Conservation (phyloP, 2,329 filamentous ascomycete genomes). For the Neonectria coccinea region DNA sequence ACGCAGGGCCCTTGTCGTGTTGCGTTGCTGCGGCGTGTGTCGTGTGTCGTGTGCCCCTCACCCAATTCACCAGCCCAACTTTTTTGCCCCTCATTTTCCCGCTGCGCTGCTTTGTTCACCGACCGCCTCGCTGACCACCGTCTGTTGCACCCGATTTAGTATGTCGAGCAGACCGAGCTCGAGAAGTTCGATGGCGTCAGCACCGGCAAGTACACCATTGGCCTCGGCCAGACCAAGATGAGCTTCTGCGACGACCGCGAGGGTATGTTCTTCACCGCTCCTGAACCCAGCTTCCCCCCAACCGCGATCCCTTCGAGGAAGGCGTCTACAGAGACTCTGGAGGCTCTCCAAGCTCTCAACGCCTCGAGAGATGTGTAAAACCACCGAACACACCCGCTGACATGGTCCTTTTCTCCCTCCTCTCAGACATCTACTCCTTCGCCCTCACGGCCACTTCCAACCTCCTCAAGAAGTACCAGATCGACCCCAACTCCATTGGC, state of each 20-base stretch:
- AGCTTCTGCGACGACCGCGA: constrained; percentile 91
- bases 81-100: constrained; percentile 37
- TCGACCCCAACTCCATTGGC: constrained; percentile 82
- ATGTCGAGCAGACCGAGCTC: constrained; percentile 84
- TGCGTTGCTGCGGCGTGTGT: constrained; percentile 33
- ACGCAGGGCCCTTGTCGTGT: constrained; percentile 22
- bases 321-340: background rate
- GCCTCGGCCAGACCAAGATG: constrained; percentile 92
- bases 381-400: constrained; percentile 30
- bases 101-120: constrained; percentile 23
- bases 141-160: constrained; percentile 62
- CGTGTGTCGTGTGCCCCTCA: constrained; percentile 44
- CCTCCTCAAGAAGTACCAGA: constrained; percentile 84
- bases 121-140: constrained; percentile 46
- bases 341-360: background rate
- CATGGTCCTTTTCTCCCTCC: constrained; percentile 7
- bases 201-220: constrained; percentile 89
- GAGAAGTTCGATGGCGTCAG: constrained; percentile 89
- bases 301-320: background rate
- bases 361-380: constrained; percentile 15
- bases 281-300: constrained; percentile 23
- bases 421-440: constrained; percentile 88
- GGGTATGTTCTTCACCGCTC: constrained; percentile 62
- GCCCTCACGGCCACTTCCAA: constrained; percentile 81
- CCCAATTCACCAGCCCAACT: constrained; percentile 32